Evolutionary conservation across 2,329 filamentous ascomycete genomes (phyloP), one percentile per base, ranked within the genome.

Genomic region (Sporothrix dimorphospora): DNA sequence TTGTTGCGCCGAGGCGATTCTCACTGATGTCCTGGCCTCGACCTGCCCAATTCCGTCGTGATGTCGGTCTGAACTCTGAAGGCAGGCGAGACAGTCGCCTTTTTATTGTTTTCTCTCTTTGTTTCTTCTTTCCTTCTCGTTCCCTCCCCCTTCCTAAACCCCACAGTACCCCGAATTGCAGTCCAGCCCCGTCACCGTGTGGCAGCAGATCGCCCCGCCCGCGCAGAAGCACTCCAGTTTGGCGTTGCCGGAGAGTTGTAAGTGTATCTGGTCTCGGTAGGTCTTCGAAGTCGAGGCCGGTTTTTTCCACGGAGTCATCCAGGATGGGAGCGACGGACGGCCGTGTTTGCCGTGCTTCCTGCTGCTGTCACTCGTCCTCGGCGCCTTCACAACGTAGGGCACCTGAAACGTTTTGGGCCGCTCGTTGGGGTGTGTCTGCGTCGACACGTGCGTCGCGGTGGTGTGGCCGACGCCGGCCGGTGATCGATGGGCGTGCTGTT

Each of bases 121-220:
- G 5, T 61, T 30, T 6, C 16, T 34, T 19, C 19, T 21, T 40
- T 40, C 30, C 11, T 16, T n/a, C 4, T 24, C n/a, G 4, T 14
- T 9, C 49, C 7, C 9, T 12, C 12, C 49, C n/a, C n/a, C n/a
- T n/a, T 8, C 12, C 24, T 61, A 70, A 12, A 80, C 73, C 4
- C 79, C 77, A 57, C 79, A 80, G 27, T 76, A 72, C n/a, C 78
- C 79, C 66, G 76, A 75, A 16, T 75, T 75, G 73, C 79, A 80
- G 66, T 76, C 74, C 47, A 78, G 70, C 16, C 77, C 74, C 7
- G 73, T 71, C 14, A 38, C 40, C 0, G 73, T 57, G 57, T 75
- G 75, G 73, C 79, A 80, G 73, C 79, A 80, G 59, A 79, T 71
- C 2, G 74, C 74, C 4, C 77, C 78, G 19, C 75, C 77, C 1